phyloP scores from a whole-genome alignment of 2,329 filamentous ascomycete species.

The Nannizziopsis arthrosporioides region DNA sequence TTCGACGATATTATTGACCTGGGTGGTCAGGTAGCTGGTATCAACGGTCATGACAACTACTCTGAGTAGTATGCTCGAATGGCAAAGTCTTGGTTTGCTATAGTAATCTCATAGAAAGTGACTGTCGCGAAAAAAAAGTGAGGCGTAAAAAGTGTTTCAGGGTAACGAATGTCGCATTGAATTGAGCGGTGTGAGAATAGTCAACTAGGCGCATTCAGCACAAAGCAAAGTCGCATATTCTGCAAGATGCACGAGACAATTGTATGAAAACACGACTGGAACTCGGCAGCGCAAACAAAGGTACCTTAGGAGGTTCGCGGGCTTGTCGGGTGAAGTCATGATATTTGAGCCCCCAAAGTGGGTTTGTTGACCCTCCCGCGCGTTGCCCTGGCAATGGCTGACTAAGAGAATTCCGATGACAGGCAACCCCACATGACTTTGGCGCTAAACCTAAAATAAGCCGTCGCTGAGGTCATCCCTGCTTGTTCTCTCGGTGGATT shows the following conservation, averaged over 20 bases:
- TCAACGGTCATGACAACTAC: conserved; percentile 52
- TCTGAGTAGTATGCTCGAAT: not conserved
- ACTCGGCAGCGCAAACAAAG: not conserved
- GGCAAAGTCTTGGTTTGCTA: not conserved
- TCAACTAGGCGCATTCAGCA: conserved; percentile 10
- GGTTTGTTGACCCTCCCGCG: conserved; percentile 22
- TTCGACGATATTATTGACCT: conserved; percentile 86
- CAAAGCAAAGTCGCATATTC: conserved; percentile 9
- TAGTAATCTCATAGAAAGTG: not conserved
- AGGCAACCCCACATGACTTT: conserved; percentile 16
- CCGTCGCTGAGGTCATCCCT: conserved; percentile 7
- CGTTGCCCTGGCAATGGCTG: conserved; percentile 30
- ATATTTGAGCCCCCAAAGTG: not conserved
- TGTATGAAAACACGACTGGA: not conserved
- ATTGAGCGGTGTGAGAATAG: conserved; percentile 1
- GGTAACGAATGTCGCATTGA: not conserved
- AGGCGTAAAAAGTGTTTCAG: conserved; percentile 4
- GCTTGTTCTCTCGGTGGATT: not conserved
- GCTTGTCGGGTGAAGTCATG: too few species aligned
- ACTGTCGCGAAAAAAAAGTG: conserved; percentile 8
- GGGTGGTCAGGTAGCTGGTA: conserved; percentile 81
- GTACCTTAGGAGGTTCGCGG: not conserved
- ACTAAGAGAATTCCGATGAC: conserved; percentile 26
- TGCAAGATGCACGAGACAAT: not conserved
- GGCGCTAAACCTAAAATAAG: conserved; percentile 4